These are phyloP conservation scores for Periconia macrospinosa DNA, from an alignment of 2,329 filamentous ascomycete genomes.

Conservation along the genomic window DNA sequence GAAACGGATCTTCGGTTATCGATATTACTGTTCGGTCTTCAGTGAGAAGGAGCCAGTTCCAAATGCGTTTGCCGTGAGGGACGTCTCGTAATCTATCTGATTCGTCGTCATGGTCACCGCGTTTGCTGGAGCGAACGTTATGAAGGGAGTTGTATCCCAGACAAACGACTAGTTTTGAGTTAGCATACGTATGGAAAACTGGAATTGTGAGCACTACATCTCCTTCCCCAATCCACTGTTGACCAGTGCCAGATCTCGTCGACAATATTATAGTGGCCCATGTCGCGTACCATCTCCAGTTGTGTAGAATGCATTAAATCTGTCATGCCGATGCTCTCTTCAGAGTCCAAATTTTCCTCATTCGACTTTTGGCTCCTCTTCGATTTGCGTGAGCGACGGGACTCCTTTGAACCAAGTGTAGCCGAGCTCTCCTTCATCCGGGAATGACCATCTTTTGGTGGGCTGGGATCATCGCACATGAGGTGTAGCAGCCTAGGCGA, in stretches of 20 bases:
- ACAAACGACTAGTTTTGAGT: constrained; percentile 58
- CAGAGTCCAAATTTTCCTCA: constrained; percentile 28
- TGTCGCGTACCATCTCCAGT: constrained; percentile 36
- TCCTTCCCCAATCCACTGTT: constrained; percentile 68
- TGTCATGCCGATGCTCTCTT: constrained; percentile 40
- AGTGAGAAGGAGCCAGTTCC: constrained; percentile 73
- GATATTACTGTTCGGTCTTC: constrained; percentile 73
- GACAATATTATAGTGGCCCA: constrained; percentile 62
- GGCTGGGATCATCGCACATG: constrained; percentile 61
- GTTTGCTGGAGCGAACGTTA: constrained; percentile 35
- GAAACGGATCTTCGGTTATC: constrained; percentile 64
- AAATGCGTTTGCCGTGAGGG: constrained; percentile 59
- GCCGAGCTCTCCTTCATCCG: constrained; percentile 32
- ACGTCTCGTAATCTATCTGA: constrained; percentile 38
- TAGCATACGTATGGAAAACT: constrained; percentile 3
- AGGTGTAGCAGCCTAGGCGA: constrained; percentile 67
- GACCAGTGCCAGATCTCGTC: constrained; percentile 76
- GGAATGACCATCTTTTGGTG: constrained; percentile 21
- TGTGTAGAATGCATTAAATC: constrained; percentile 40
- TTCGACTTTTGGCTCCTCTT: constrained; percentile 18
- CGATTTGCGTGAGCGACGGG: constrained; percentile 22
- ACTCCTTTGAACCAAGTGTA: constrained; percentile 32
- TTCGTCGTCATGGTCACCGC: constrained; percentile 26
- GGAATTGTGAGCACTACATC: constrained; percentile 51
- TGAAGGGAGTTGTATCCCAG: constrained; percentile 71